Evolutionary conservation across 2,329 filamentous ascomycete genomes (phyloP).

Genomic region (Cladophialophora exuberans): DNA sequence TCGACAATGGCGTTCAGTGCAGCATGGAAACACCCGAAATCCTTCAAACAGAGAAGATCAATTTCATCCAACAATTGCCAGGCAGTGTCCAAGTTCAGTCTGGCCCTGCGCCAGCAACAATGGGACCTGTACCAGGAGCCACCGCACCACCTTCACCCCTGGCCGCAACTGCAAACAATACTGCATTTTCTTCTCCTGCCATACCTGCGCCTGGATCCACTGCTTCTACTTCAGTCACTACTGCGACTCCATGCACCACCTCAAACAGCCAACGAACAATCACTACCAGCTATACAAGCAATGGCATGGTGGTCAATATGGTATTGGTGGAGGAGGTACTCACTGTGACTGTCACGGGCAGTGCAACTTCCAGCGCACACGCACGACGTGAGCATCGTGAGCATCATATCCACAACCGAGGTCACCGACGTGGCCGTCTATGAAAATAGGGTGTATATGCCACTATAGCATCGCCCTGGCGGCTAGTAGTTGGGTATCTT

Average conservation of each 20-base stretch:
- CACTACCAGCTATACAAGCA: constrained; percentile 27
- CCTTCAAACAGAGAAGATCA: constrained; percentile 57
- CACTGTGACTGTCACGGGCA: constrained; percentile 27
- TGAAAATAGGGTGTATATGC: constrained; percentile 15
- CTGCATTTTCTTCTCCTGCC: constrained; percentile 2
- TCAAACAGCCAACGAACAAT: constrained; percentile 8
- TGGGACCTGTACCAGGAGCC: constrained; percentile 9
- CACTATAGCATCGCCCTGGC: constrained; percentile 21
- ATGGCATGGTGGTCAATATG: constrained; percentile 29
- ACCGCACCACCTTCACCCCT: constrained; percentile 2
- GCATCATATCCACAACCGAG: constrained; percentile 24
- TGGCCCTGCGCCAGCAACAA: constrained; percentile 47
- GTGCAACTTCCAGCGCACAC: constrained; percentile 1
- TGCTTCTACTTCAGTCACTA: constrained; percentile 7
- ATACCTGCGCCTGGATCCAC: constrained; percentile 12
- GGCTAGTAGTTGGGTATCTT: constrained; percentile 25
- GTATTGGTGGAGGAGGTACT: constrained; percentile 33
- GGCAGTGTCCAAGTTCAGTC: constrained; percentile 60
- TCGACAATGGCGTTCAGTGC: constrained; percentile 60
- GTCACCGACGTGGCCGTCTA: constrained; percentile 10
- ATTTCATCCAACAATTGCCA: constrained; percentile 64
- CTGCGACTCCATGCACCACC: not conserved
- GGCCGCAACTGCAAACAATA: constrained; percentile 5
- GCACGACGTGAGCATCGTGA: constrained; percentile 3
- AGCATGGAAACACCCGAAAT: constrained; percentile 60